Base-by-base conservation (phyloP, 2,329 filamentous ascomycete genomes). In the Verticillium zaregamsianum region DNA sequence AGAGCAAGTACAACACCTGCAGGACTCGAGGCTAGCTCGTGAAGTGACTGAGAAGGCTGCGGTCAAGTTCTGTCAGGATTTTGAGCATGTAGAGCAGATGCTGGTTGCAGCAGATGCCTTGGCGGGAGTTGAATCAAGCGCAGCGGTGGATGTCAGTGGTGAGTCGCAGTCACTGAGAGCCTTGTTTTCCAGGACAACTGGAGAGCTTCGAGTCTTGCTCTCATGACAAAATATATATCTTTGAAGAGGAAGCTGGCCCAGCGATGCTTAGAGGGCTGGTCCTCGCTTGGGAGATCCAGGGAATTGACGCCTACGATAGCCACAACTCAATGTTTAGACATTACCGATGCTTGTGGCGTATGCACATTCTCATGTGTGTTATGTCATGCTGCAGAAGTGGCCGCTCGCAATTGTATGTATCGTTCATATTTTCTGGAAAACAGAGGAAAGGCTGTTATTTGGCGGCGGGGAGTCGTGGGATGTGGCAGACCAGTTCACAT, bases 41-140 rank as follows among this genome's bases (percentile, higher is more conserved):
- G 82, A 88, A 56, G 85, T 97, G 57, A 95, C 92, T 0, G 91
- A 96, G 68, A 86, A 90, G 66, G 94, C 93, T 0, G 91, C 93
- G 0, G 88, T 92, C 67, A 83, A 80, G 59, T 99, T 99, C 76
- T 96, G 93, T 67, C 82, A 84, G 35, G 91, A 95, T 68, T 99
- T 98, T 75, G 92, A 85, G 69, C 78, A 80, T 59, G 71, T 85
- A 2, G 84, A 87, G 68, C 75, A 79, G 58, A 72, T 81, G 59
- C 75, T 87, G 37, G 72, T 79, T 35, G 71, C 76, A 6, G 75
- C 75, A 31, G 80, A 81, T 64, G 76, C 77, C 5, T 62, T 45
- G 45, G 64, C 45, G 73, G 65, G 66, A 64, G 5, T 73, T 74
- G 56, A 52, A 4, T 23, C 45, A 25, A 65, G 69, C 54, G 61